Evolutionary conservation across 371 early-diverging fungal species (phyloP).

Genomic region (Amoeboaphelidium occidentale): DNA sequence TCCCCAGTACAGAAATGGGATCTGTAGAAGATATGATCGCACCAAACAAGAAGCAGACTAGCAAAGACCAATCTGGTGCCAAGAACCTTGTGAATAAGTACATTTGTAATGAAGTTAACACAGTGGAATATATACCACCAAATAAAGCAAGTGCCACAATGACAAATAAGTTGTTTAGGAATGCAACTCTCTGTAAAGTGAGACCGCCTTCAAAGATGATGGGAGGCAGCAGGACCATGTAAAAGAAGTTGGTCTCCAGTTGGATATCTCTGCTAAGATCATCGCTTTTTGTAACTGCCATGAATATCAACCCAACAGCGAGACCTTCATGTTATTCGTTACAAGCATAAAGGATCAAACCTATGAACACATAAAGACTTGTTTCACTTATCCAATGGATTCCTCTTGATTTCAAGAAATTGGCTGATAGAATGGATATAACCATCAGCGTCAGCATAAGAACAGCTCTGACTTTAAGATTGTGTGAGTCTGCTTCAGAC

Average conservation of each 20-base stretch:
- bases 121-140: slow-evolving; percentile 24
- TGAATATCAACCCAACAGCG: slow-evolving; percentile 17
- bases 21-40: slow-evolving; percentile 26
- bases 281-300: slow-evolving; percentile 14
- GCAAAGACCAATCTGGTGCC: slow-evolving; percentile 12
- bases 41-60: slow-evolving; percentile 23
- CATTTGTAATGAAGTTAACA: slow-evolving; percentile 19
- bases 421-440: slow-evolving; percentile 16
- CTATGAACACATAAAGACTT: slow-evolving; percentile 16
- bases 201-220: slow-evolving; percentile 31
- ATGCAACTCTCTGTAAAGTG: slow-evolving; percentile 17
- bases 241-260: slow-evolving; percentile 21
- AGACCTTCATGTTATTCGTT: slow-evolving; percentile 9
- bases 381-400: slow-evolving; percentile 20
- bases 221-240: slow-evolving; percentile 26
- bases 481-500: slow-evolving; percentile 6
- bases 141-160: slow-evolving; percentile 21
- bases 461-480: slow-evolving; percentile 15
- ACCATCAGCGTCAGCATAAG: slow-evolving; percentile 18
- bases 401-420: slow-evolving; percentile 15
- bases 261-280: slow-evolving; percentile 19
- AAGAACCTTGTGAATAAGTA: slow-evolving; percentile 16
- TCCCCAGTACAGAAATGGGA: slow-evolving; percentile 23
- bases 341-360: slow-evolving; percentile 3
- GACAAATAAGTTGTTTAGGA: slow-evolving; percentile 20